phyloP scores from a whole-genome alignment of 805 yeast species.

The Candida bentonensis region DNA sequence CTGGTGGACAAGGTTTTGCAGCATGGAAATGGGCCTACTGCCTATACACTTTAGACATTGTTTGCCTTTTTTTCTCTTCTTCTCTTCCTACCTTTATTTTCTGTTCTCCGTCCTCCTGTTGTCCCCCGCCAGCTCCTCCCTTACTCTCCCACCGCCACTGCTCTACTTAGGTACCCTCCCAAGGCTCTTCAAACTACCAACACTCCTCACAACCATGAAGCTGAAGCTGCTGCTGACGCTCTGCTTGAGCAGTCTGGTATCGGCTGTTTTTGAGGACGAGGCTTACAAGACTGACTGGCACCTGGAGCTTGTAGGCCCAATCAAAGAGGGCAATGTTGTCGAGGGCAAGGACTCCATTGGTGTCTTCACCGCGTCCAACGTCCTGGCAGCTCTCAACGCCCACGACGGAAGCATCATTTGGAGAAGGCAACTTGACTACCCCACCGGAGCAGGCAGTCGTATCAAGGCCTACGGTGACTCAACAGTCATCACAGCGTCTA shows the following conservation, averaged over 20 bases:
- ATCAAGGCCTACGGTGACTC: neutral
- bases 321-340: constrained; percentile 4
- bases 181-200: no score
- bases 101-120: no score
- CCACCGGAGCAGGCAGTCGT: neutral
- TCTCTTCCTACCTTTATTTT: no score
- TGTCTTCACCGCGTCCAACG: constrained; percentile 7
- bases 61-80: no score
- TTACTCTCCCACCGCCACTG: no score
- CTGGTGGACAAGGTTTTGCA: no score
- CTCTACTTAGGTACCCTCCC: no score
- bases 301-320: constrained; percentile 11
- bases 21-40: no score
- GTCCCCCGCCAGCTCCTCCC: no score
- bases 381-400: constrained; percentile 13
- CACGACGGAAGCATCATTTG: constrained; percentile 14
- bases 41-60: no score
- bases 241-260: neutral
- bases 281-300: constrained; percentile 20
- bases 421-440: constrained; percentile 10
- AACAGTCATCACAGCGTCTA: neutral
- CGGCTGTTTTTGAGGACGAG: constrained; percentile 18
- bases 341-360: constrained; percentile 5
- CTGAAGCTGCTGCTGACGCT: neutral
- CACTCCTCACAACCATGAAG: neutral